These are phyloP conservation scores for Fusarium tupiense DNA, from an alignment of 2,329 filamentous ascomycete genomes.

Conservation along the genomic window DNA sequence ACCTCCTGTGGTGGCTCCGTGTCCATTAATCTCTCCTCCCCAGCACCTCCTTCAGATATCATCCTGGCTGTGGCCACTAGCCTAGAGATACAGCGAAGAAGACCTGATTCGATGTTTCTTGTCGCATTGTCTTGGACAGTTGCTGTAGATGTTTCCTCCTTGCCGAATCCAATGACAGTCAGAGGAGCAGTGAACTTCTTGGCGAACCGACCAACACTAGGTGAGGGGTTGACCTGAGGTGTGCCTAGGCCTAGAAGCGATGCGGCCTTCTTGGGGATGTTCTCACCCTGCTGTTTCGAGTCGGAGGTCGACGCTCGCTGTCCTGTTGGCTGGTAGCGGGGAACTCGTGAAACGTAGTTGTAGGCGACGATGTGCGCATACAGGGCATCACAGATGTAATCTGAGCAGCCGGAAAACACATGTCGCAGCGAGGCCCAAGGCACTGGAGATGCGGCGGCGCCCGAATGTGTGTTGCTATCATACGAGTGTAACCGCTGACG, in stretches of 20 bases:
- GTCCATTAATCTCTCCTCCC: constrained; percentile 46
- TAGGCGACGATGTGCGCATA: constrained; percentile 69
- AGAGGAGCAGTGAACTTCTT: constrained; percentile 43
- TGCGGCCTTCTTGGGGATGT: constrained; percentile 63
- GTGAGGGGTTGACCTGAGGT: constrained; percentile 27
- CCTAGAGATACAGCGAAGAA: constrained; percentile 61
- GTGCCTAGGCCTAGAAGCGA: constrained; percentile 59
- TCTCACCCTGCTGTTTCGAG: constrained; percentile 43
- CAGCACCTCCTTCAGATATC: constrained; percentile 45
- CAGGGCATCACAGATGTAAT: constrained; percentile 66
- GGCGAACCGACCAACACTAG: constrained; percentile 35
- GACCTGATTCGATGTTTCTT: constrained; percentile 58
- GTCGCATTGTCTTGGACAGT: constrained; percentile 49
- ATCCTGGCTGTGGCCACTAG: constrained; percentile 60
- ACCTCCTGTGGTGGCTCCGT: constrained; percentile 44
- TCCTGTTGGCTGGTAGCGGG: constrained; percentile 34
- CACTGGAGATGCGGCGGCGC: constrained; percentile 36
- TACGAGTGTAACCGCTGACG: constrained; percentile 30
- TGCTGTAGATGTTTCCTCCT: constrained; percentile 40
- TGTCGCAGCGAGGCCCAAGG: constrained; percentile 59
- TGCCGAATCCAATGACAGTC: constrained; percentile 39
- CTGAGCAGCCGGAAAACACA: constrained; percentile 62
- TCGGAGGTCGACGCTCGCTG: constrained; percentile 21
- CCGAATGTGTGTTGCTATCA: constrained; percentile 17
- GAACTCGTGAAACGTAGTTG: constrained; percentile 62